Conservation (phyloP, 139 green algal genomes). For the Mychonastes homosphaera region DNA sequence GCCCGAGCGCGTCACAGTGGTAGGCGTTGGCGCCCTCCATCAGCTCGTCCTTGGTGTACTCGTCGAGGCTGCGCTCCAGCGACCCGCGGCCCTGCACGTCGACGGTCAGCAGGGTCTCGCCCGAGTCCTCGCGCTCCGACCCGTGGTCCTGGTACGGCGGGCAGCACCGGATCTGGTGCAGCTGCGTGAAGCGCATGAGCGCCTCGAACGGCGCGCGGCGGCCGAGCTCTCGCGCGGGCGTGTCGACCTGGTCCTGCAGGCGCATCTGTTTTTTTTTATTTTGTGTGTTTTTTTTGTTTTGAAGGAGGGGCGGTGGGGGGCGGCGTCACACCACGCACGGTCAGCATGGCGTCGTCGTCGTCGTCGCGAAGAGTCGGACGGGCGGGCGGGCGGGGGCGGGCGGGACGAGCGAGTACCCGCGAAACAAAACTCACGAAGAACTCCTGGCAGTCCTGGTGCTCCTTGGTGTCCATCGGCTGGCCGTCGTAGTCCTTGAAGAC, state of each 20-base stretch:
- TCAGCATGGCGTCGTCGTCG: no score
- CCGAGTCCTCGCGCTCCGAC: conserved; percentile 72
- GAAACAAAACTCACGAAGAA: no score
- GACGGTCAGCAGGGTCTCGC: conserved; percentile 51
- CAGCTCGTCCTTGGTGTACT: conserved; percentile 59
- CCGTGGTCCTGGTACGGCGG: no score
- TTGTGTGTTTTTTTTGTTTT: no score
- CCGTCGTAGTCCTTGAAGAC: conserved; percentile 85
- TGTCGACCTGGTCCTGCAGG: no score
- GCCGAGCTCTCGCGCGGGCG: no score
- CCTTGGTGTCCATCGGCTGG: conserved; percentile 60
- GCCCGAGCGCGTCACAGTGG: conserved; percentile 59
- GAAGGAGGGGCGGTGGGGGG: no score
- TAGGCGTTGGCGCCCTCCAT: conserved; percentile 94
- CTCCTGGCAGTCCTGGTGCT: conserved; percentile 91
- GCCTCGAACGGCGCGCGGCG: no score
- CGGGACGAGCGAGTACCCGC: not conserved
- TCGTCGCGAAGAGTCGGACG: no score
- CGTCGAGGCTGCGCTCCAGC: conserved; percentile 50
- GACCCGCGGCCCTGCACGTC: conserved; percentile 54
- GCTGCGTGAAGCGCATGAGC: no score
- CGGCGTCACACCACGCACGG: no score
- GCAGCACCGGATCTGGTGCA: conserved; percentile 10
- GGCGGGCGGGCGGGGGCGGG: not conserved
- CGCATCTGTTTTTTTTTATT: no score